A percentile compares a stretch with the other conserved stretches of the same genome.
These are phyloP conservation scores for Leccinum subatratum DNA, from an alignment of 1,284 basidiomycete species.

Conservation along the genomic window DNA sequence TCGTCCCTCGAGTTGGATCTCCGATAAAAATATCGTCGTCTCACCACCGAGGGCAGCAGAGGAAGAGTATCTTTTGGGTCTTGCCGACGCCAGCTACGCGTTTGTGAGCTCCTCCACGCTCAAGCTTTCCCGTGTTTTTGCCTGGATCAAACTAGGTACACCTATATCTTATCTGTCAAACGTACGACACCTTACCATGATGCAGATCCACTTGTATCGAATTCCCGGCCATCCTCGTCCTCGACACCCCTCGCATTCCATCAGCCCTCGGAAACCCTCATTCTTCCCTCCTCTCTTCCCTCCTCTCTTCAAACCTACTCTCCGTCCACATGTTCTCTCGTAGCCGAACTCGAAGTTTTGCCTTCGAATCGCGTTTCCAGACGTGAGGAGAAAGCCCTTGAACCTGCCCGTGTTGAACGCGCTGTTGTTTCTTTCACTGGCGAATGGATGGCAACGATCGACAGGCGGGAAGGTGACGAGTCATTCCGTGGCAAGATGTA, in stretches of 20 bases:
- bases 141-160: conserved; percentile 75
- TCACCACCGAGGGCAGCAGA: conserved; percentile 48
- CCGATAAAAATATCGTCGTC: conserved; percentile 72
- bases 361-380: conserved; percentile 90
- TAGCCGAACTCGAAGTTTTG: conserved; percentile 88
- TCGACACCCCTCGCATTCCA: conserved; percentile 69
- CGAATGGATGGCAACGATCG: conserved; percentile 94
- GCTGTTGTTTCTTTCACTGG: conserved; percentile 64
- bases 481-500: conserved; percentile 65
- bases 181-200: conserved; percentile 9
- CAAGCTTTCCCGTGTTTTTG: conserved; percentile 71
- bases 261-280: conserved; percentile 63
- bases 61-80: conserved; percentile 83
- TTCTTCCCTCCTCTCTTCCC: conserved; percentile 90
- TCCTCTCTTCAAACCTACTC: conserved; percentile 93
- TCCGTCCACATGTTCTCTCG: conserved; percentile 62
- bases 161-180: conserved; percentile 8
- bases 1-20: conserved; percentile 88
- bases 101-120: conserved; percentile 74
- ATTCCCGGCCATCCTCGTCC: conserved; percentile 38
- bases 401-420: conserved; percentile 73
- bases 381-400: conserved; percentile 74
- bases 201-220: conserved; percentile 45
- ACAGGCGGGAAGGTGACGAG: conserved; percentile 67
- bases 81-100: conserved; percentile 79